Base-by-base conservation (phyloP, 139 green algal genomes). In the Zygnema circumcarinatum region DNA sequence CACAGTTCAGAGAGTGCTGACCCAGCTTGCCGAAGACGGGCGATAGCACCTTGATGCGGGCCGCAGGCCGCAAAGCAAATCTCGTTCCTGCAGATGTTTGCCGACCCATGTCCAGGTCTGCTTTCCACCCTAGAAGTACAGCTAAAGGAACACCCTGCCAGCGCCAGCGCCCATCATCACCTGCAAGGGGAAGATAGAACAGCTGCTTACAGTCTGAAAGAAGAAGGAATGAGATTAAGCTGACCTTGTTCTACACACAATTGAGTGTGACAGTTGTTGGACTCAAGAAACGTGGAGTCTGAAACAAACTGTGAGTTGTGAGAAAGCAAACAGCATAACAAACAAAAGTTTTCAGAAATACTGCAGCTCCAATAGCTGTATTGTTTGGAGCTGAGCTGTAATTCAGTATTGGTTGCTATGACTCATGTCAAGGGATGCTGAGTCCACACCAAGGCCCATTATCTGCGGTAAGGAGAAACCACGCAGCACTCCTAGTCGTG, bases 11-110 rank as follows among this genome's bases (percentile, higher is more conserved):
- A 25, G 29, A 72, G 72, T 35, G 36, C 31, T 53, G 25, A 86
- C 80, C 80, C 31, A 86, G 54, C n/a, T 38, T 81, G 80, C 40
- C 80, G n/a, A 86, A 41, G 31, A 86, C 42, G 42, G 80, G 80
- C 29, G 80, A 41, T 2, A 86, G 52, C 3, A 86, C 40, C 56
- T 86, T 80, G 31, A 86, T 21, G 53, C 80, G 80, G 38, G 47
- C 40, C 32, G 54, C 31, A n/a, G 80, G 52, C 53, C 31, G 39
- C 36, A 83, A 25, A 47, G 47, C 2, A 78, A 78, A 25, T 3
- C 35, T 85, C 62, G 33, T 84, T 33, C 40, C 76, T 36, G 35
- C 39, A 62, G 76, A 7, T 40, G 76, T 22, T 21, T 54, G n/a
- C 47, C 25, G 29, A 52, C 39, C 1, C 22, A 56, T 0, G 53